Conservation (phyloP, 768 basidiomycete genomes). For the Imleria badia region DNA sequence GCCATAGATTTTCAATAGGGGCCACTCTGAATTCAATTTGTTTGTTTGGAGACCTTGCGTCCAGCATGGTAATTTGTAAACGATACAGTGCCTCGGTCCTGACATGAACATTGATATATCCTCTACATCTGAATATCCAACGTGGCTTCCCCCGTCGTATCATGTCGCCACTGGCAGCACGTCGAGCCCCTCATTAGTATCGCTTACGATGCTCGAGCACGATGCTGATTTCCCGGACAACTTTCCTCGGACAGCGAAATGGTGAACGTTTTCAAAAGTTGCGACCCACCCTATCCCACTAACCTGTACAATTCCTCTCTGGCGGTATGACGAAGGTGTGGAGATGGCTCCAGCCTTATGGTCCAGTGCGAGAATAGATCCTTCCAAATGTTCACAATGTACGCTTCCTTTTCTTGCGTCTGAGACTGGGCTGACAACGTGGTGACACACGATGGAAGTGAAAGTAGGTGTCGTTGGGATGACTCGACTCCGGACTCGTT, state of each 20-base stretch:
- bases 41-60: too few relatives aligned
- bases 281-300: background rate
- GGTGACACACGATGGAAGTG: background rate
- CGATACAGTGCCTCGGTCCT: too few relatives aligned
- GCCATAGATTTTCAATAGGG: too few relatives aligned
- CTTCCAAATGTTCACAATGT: constrained; percentile 57
- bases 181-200: constrained; percentile 11
- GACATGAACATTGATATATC: background rate
- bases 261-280: constrained; percentile 37
- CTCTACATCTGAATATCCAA: background rate
- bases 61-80: background rate
- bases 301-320: background rate
- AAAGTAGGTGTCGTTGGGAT: background rate
- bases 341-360: constrained; percentile 69
- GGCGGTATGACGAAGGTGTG: constrained; percentile 59
- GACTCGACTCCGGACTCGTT: background rate
- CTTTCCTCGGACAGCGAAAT: constrained; percentile 56
- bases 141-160: constrained; percentile 36
- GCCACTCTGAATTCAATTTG: too few relatives aligned
- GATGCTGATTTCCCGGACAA: constrained; percentile 36
- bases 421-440: background rate
- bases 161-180: constrained; percentile 22
- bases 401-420: background rate
- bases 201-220: constrained; percentile 14
- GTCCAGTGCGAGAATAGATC: constrained; percentile 70